A percentile compares a stretch with the other conserved stretches of the same genome.
phyloP scores from a whole-genome alignment of 202 grass and related monocot genomes.

The Carex sylvatica region DNA sequence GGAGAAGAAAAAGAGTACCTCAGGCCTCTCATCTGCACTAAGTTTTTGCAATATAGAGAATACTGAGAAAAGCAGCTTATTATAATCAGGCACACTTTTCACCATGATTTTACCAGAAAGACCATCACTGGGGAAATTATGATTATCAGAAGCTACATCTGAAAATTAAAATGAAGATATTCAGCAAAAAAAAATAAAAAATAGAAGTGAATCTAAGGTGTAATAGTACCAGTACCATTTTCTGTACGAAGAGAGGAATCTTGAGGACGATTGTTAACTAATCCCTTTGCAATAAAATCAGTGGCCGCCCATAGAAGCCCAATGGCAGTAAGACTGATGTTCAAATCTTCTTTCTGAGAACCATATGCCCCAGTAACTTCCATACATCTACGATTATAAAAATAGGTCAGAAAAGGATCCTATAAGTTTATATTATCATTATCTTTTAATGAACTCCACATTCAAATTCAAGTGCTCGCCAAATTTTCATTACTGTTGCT shows the following conservation, averaged over 20 bases:
- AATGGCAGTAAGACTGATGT: conserved; percentile 98
- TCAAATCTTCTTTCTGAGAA: conserved; percentile 88
- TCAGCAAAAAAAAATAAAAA: not conserved
- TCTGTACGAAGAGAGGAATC: conserved; percentile 27
- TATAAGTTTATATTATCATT: not conserved
- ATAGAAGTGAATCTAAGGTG: conserved; percentile 7
- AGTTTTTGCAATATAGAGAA: conserved; percentile 84
- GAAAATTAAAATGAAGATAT: conserved; percentile 7
- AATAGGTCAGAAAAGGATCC: conserved; percentile 36
- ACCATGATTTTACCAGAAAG: conserved; percentile 28
- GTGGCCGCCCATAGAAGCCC: conserved; percentile 92
- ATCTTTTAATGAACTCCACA: not conserved
- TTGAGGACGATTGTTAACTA: conserved; percentile 47
- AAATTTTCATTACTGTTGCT: conserved; percentile 11
- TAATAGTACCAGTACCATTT: conserved; percentile 5
- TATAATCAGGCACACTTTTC: conserved; percentile 66
- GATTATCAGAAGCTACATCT: conserved; percentile 21
- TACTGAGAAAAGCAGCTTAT: conserved; percentile 88
- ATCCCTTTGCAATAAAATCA: conserved; percentile 94
- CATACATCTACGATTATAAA: conserved; percentile 74
- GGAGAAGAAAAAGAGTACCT: conserved; percentile 53
- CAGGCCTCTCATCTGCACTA: conserved; percentile 79
- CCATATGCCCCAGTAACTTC: conserved; percentile 89
- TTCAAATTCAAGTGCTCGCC: not conserved
- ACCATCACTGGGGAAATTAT: conserved; percentile 27